phyloP scores from a whole-genome alignment of 2,329 filamentous ascomycete species.

The Claviceps sp. region DNA sequence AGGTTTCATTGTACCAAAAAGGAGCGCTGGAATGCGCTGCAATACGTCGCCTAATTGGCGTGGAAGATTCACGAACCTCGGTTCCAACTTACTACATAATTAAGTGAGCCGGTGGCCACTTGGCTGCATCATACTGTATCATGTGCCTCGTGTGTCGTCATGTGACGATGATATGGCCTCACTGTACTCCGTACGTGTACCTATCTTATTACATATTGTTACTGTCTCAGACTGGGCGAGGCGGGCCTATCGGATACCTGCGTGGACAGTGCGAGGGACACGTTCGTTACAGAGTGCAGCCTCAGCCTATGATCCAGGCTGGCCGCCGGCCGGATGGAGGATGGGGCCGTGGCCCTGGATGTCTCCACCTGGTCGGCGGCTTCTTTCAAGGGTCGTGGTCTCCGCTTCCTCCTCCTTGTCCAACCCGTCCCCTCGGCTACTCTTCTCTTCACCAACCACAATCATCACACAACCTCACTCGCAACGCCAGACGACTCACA shows the following conservation, averaged over 20 bases:
- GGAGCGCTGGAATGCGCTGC: too few relatives aligned
- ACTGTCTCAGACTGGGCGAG: neutral
- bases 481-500: neutral
- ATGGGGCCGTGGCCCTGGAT: neutral
- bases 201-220: too few relatives aligned
- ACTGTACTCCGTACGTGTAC: neutral
- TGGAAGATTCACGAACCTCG: neutral
- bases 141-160: neutral
- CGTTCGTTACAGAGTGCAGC: neutral
- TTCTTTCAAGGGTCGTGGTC: neutral
- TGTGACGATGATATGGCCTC: neutral
- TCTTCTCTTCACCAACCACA: neutral
- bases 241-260: neutral
- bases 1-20: too few relatives aligned
- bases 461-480: neutral
- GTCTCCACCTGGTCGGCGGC: neutral
- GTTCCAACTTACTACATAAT: neutral
- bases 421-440: neutral
- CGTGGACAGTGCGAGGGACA: neutral
- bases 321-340: neutral
- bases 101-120: neutral
- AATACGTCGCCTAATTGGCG: neutral
- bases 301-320: neutral
- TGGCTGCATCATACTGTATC: neutral
- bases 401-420: conserved; percentile 1